A percentile compares a stretch with the other conserved stretches of the same genome.
Evolutionary conservation across 176 grass and related monocot species (phyloP).

Genomic region (Panicum miliaceum): DNA sequence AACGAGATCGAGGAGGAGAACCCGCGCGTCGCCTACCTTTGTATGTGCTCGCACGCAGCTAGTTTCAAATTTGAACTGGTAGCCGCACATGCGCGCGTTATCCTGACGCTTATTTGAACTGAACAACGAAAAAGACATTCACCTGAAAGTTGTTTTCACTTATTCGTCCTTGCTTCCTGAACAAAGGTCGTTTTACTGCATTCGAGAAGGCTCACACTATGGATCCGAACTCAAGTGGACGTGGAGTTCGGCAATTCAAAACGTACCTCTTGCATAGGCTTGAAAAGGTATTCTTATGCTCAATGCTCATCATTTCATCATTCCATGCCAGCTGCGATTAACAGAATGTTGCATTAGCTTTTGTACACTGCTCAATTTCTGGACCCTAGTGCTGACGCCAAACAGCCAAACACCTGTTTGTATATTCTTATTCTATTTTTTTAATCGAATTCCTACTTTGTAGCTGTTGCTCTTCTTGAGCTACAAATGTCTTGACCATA

Average conservation of each 20-base stretch:
- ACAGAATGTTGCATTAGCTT: not conserved
- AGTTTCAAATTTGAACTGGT: not conserved
- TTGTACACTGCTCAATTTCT: not conserved
- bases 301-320: not conserved
- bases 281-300: constrained; percentile 64
- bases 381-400: not conserved
- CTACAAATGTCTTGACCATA: not conserved
- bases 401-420: not conserved
- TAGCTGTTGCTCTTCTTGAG: not conserved
- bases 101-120: not conserved
- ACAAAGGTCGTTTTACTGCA: constrained; percentile 86
- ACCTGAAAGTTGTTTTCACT: constrained; percentile 18
- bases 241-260: constrained; percentile 92
- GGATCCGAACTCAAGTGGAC: constrained; percentile 65
- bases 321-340: not conserved
- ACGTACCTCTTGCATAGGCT: constrained; percentile 92
- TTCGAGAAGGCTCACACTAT: constrained; percentile 83
- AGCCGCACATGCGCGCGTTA: not conserved
- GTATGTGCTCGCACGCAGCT: constrained; percentile 47
- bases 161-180: not conserved
- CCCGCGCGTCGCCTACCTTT: constrained; percentile 88
- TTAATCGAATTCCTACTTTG: not conserved
- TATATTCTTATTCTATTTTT: not conserved
- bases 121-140: not conserved
- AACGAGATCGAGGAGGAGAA: constrained; percentile 86